Percentiles rank a stretch among this genome's conserved stretches.
Evolutionary conservation across 2,329 filamentous ascomycete species (phyloP).

Genomic region (Fusarium concolor): DNA sequence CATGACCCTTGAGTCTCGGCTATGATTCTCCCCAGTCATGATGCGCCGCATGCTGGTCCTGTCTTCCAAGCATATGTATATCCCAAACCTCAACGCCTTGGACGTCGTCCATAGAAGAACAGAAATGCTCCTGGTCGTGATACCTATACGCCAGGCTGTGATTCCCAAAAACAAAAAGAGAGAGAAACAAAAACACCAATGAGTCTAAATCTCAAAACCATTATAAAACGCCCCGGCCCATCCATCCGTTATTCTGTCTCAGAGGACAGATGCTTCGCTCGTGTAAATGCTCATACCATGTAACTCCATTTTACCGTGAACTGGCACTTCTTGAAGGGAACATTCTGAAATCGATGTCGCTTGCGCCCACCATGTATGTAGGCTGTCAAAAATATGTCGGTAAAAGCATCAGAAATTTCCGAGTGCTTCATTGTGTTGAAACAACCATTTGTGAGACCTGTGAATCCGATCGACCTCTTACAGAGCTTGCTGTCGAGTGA

Average conservation of each 20-base stretch:
- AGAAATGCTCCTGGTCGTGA: slow-evolving; percentile 15
- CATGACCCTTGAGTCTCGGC: slow-evolving; percentile 1
- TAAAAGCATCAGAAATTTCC: neutral
- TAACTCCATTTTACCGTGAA: slow-evolving; percentile 37
- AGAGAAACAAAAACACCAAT: neutral
- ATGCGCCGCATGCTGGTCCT: slow-evolving; percentile 34
- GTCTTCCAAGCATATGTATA: slow-evolving; percentile 32
- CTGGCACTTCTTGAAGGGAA: slow-evolving; percentile 4
- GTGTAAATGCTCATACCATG: slow-evolving; percentile 36
- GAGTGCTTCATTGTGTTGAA: slow-evolving; percentile 6
- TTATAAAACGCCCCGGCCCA: slow-evolving; percentile 26
- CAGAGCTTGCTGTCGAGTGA: slow-evolving; percentile 11
- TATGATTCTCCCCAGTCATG: neutral
- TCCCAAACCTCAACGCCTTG: slow-evolving; percentile 12
- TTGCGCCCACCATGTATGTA: slow-evolving; percentile 17
- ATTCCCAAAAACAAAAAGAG: neutral
- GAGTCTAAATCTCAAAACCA: neutral
- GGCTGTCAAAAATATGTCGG: neutral
- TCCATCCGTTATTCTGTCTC: slow-evolving; percentile 12
- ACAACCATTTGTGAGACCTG: slow-evolving; percentile 8
- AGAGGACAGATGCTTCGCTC: slow-evolving; percentile 35
- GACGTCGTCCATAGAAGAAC: slow-evolving; percentile 5
- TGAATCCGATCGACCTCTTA: neutral
- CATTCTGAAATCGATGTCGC: slow-evolving; percentile 7
- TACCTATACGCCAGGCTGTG: slow-evolving; percentile 25